phyloP scores from a whole-genome alignment of 1,284 basidiomycete species.

The Ustilago curta region DNA sequence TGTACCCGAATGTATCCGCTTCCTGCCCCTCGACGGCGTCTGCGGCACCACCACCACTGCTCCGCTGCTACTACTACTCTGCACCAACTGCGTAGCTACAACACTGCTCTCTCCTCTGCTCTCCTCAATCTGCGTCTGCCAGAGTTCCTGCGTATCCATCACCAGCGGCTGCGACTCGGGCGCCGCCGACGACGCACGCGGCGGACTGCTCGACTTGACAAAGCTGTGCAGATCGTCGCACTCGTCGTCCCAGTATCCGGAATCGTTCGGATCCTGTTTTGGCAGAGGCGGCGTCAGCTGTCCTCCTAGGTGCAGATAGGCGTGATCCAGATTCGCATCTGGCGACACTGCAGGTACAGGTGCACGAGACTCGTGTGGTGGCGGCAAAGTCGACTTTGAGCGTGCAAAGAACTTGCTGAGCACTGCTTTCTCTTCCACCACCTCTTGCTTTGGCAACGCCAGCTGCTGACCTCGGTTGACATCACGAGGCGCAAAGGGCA shows the following conservation, averaged over 20 bases:
- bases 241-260: constrained; percentile 44
- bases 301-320: constrained; percentile 42
- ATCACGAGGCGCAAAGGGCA: constrained; percentile 24
- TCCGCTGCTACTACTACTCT: constrained; percentile 8
- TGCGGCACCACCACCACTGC: constrained; percentile 40
- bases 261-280: constrained; percentile 25
- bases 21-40: constrained; percentile 29
- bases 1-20: constrained; percentile 21
- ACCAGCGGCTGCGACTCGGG: constrained; percentile 31
- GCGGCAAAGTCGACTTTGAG: neutral
- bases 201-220: constrained; percentile 38
- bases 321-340: constrained; percentile 16
- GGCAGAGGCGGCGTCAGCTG: constrained; percentile 29
- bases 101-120: constrained; percentile 1
- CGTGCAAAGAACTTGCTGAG: constrained; percentile 41
- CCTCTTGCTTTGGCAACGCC: neutral
- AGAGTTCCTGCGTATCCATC: constrained; percentile 38
- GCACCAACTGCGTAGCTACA: constrained; percentile 21
- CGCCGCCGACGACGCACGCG: constrained; percentile 8
- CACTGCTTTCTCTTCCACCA: constrained; percentile 9
- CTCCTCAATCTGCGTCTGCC: constrained; percentile 12
- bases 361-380: too few relatives aligned
- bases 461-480: constrained; percentile 11
- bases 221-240: constrained; percentile 45
- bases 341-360: constrained; percentile 1